phyloP scores from a whole-genome alignment of 768 basidiomycete species.

The Leccinum broughii region DNA sequence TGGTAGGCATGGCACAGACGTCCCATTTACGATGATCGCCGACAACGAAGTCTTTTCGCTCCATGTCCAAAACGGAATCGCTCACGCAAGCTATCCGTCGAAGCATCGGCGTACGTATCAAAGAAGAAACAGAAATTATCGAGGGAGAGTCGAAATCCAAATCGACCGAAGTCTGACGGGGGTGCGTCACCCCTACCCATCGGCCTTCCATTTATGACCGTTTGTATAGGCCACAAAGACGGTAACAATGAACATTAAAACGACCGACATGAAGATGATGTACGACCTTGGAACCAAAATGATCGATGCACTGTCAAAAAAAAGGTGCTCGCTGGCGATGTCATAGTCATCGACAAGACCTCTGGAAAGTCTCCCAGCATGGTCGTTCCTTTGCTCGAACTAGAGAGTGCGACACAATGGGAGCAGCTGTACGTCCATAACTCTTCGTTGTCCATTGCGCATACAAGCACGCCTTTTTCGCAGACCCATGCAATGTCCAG shows the following conservation, averaged over 20 bases:
- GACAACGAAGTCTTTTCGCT: constrained; percentile 97
- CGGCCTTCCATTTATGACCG: neutral
- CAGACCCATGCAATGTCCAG: constrained; percentile 97
- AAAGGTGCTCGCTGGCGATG: constrained; percentile 93
- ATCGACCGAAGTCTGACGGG: constrained; percentile 97
- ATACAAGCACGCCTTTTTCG: constrained; percentile 1
- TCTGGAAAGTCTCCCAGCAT: constrained; percentile 96
- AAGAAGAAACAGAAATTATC: constrained; percentile 96
- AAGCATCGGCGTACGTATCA: constrained; percentile 96
- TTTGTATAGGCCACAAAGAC: constrained; percentile 76
- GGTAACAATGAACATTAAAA: constrained; percentile 88
- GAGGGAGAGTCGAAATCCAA: constrained; percentile 99
- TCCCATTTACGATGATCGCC: constrained; percentile 97
- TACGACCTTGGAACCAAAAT: constrained; percentile 99
- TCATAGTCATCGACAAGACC: constrained; percentile 96
- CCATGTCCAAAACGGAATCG: constrained; percentile 98
- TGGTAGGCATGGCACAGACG: constrained; percentile 91
- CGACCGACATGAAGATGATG: constrained; percentile 99
- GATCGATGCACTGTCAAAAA: constrained; percentile 97
- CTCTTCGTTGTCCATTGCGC: neutral
- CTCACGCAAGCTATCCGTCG: constrained; percentile 95
- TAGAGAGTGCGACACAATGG: constrained; percentile 98
- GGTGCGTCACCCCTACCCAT: constrained; percentile 44
- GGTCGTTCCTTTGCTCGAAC: constrained; percentile 97
- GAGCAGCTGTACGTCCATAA: constrained; percentile 81